These are phyloP conservation scores for Dissophora globulifera DNA, from an alignment of 192 early-diverging fungal species.

Conservation along the genomic window DNA sequence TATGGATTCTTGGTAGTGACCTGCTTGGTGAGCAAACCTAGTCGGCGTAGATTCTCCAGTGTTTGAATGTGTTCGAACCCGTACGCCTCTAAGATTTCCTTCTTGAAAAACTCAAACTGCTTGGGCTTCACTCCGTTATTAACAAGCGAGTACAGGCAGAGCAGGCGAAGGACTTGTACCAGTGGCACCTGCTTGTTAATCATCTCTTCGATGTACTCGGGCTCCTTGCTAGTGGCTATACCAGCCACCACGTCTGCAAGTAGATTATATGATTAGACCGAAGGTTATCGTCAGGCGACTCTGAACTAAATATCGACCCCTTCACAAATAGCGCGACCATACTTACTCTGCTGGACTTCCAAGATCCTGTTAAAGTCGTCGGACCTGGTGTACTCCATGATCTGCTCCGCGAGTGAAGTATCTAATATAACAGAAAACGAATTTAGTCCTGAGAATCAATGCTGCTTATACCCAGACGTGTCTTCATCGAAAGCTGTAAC, in stretches of 20 bases:
- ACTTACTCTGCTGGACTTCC: slow-evolving; percentile 90
- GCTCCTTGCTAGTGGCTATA: slow-evolving; percentile 66
- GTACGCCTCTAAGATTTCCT: slow-evolving; percentile 90
- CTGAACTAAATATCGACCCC: no score
- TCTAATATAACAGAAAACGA: slow-evolving; percentile 55
- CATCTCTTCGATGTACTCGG: slow-evolving; percentile 90
- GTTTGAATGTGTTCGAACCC: slow-evolving; percentile 91
- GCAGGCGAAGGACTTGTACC: slow-evolving; percentile 78
- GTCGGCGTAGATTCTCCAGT: slow-evolving; percentile 76
- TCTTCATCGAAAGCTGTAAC: background rate
- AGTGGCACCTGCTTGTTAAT: slow-evolving; percentile 81
- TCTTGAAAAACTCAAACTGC: slow-evolving; percentile 81
- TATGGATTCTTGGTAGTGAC: slow-evolving; percentile 60
- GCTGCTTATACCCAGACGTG: no score
- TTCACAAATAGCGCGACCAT: background rate
- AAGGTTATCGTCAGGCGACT: no score
- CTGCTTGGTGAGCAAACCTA: slow-evolving; percentile 72
- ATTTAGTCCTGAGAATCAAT: background rate
- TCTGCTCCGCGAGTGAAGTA: slow-evolving; percentile 82
- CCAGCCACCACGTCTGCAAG: slow-evolving; percentile 77
- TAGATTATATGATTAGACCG: slow-evolving; percentile 20
- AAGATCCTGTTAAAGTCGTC: slow-evolving; percentile 85
- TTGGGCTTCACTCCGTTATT: slow-evolving; percentile 88
- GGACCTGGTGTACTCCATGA: slow-evolving; percentile 81
- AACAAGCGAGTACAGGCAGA: slow-evolving; percentile 87